Evolutionary conservation across 1,139 yeast species (phyloP), one percentile per base, ranked within the genome.

Genomic region (Geotrichum klebahnii): DNA sequence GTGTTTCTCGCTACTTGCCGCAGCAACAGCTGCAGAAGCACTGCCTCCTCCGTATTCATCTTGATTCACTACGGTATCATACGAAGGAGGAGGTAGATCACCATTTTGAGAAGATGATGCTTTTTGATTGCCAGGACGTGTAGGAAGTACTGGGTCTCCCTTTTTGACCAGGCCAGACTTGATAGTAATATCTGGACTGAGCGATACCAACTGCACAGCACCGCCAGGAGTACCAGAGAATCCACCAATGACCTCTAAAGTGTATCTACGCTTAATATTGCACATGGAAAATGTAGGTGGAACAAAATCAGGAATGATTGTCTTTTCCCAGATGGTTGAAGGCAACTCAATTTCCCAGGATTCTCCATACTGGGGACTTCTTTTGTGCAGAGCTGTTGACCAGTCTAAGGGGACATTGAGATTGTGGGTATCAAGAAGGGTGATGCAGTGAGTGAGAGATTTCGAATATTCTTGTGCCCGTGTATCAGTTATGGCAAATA

Each of bases 201-300:
- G n/a, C 6, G 49, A 42, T 2, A 45, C 52, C 2, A 36, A 17
- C 24, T 48, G 33, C 8, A 31, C 39, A 1, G 14, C 65, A 56
- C 55, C 61, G 51, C 48, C 40, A 8, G 63, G 58, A 29, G 61
- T 65, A 3, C 59, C 53, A 8, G 78, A 66, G 52, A 81, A 70
- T 2, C 77, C 80, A 1, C 72, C 80, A 2, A 64, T 63, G 1
- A 81, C 66, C 17, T 64, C 64, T 38, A 81, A 55, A 10, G 65
- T 62, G 59, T 81, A 81, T n/a, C 59, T 61, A 43, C 85, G 67
- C 3, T 72, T 61, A 14, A 81, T 73, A 61, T 80, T 81, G 62
- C 87, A 81, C 2, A 82, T 77, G 34, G 64, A 67, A 63, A 82
- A 82, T 4, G 78, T 69, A 1, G 86, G 85, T 0, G 80, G 66